These are phyloP conservation scores for Vitis vinifera DNA, from an alignment of 164 flowering plant genomes.

Conservation along the genomic window ASM3070453v1 NC_081822.1:14525501-14526000, in stretches of 20 bases:
- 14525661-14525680: conserved; percentile 60
- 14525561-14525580: conserved; percentile 92
- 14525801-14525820: conserved; percentile 94
- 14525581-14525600: conserved; percentile 77
- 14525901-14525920: conserved; percentile 51
- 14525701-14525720: conserved; percentile 90
- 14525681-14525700: conserved; percentile 54
- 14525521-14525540: conserved; percentile 70
- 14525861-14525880: conserved; percentile 82
- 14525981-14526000: conserved; percentile 89
- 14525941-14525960: conserved; percentile 82
- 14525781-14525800: conserved; percentile 50
- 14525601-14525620: conserved; percentile 74
- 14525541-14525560: conserved; percentile 79
- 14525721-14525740: conserved; percentile 86
- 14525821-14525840: conserved; percentile 86
- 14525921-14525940: conserved; percentile 61
- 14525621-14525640: conserved; percentile 66
- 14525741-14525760: conserved; percentile 66
- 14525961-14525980: conserved; percentile 43
- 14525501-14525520: conserved; percentile 93
- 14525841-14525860: conserved; percentile 47
- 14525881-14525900: conserved; percentile 79
- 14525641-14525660: conserved; percentile 82
- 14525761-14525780: conserved; percentile 19